Evolutionary conservation across 1,139 yeast genomes (phyloP), one percentile per base, ranked within the genome.

Genomic region (Chernovozyma sophiae-reginae): DNA sequence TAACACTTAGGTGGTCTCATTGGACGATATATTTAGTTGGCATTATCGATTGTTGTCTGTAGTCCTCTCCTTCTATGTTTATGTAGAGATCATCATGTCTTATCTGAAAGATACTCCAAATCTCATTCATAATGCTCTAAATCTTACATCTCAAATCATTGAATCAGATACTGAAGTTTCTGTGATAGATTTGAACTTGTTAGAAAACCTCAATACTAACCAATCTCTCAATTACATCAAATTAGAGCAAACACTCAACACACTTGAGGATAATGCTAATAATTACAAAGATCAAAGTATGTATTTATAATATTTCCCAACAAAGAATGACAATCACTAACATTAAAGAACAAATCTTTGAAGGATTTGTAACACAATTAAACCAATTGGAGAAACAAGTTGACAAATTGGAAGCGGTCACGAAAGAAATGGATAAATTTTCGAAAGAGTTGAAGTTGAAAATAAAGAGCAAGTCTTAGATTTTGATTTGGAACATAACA

Each of bases 371-470:
- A 3, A 36, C 44, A 19, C 56, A 63, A 23, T 47, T 81, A 19
- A 63, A 59, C 14, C 52, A 52, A 1, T 58, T 80, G 3, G 87
- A 78, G 37, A 34, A 49, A 2, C 68, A 71, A 34, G 70, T 78
- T 2, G 62, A 56, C 11, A 60, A 63, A 29, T 52, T 83, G 37
- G 77, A 73, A 35, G 50, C 48, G 0, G 48, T 82, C 4, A 68
- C 74, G 1, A 51, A 56, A 5, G 89, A 84, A 45, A 54, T 84
- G 35, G 85, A 80, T 41, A 66, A 62, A 37, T 82, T 84, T 80
- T 68, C 84, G 1, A 56, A 61, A 19, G 83, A 79, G 41, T 49
- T 79, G 32, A 77, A 71, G 33, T 65, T 61, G 4, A 70, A 70
- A 43, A 40, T 55, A 13, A 28, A 30, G 35, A 29, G 20, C n/a